phyloP scores from a whole-genome alignment of 108 stramenopile genomes.

The Cyclotella baltica region DNA sequence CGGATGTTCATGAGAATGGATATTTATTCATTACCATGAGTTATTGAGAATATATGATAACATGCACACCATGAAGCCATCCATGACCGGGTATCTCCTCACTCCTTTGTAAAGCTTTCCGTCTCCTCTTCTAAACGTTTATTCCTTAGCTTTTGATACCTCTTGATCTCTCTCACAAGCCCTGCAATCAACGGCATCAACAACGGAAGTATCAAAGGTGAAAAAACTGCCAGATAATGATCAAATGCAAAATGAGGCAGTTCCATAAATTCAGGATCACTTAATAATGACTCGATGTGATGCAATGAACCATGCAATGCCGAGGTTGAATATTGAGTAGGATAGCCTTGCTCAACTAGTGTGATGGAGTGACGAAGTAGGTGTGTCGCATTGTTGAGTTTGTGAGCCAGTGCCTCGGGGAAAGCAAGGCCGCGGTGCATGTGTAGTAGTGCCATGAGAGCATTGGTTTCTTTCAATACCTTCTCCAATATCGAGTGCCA shows the following conservation, averaged over 20 bases:
- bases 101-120: too few species aligned
- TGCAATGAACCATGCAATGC: constrained; percentile 33
- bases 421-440: constrained; percentile 36
- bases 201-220: constrained; percentile 75
- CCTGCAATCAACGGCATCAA: constrained; percentile 66
- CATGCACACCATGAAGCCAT: too few species aligned
- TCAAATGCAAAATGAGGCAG: constrained; percentile 64
- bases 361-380: constrained; percentile 46
- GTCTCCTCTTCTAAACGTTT: too few species aligned
- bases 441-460: constrained; percentile 30
- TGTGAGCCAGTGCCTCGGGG: constrained; percentile 31
- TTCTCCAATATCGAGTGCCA: constrained; percentile 25
- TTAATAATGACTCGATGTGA: constrained; percentile 28
- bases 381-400: constrained; percentile 45
- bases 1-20: too few species aligned
- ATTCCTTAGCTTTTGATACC: constrained; percentile 51
- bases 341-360: constrained; percentile 39
- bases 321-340: constrained; percentile 40
- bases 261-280: constrained; percentile 43
- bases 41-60: too few species aligned
- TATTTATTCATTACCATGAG: too few species aligned
- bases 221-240: constrained; percentile 74
- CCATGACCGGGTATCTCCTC: too few species aligned
- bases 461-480: constrained; percentile 34
- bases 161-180: constrained; percentile 63